Percentiles rank a stretch among this genome's conserved stretches.
phyloP scores from a whole-genome alignment of 352 stramenopile species.

The Phytophthora pisi region DNA sequence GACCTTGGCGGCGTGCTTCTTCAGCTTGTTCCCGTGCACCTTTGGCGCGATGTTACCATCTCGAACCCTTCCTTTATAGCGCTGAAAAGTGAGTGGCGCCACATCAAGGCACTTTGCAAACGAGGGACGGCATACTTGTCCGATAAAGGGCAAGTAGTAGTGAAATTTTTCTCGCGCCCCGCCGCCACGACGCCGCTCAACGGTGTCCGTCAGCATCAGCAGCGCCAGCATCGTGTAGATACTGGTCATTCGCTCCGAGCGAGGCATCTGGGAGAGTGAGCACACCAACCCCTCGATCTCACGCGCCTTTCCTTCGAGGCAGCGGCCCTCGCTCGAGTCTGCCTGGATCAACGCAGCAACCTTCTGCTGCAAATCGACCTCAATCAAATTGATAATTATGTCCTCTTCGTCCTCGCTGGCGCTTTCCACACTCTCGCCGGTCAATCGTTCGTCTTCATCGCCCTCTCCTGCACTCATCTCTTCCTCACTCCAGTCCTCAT shows the following conservation, averaged over 20 bases:
- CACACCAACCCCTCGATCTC: background rate
- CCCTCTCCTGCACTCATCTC: background rate
- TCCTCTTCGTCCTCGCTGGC: background rate
- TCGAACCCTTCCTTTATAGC: background rate
- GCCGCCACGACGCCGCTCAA: background rate
- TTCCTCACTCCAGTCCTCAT: too few relatives aligned
- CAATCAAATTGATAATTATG: constrained; percentile 12
- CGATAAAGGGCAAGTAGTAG: constrained; percentile 1
- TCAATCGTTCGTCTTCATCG: background rate
- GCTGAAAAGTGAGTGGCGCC: background rate
- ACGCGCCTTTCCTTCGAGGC: constrained; percentile 1
- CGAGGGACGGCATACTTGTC: background rate
- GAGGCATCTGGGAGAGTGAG: background rate
- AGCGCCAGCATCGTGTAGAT: background rate
- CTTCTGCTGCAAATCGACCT: background rate
- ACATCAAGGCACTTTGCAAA: too few relatives aligned
- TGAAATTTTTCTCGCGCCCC: background rate
- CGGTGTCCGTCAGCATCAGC: background rate
- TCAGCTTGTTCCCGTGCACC: background rate
- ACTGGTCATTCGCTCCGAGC: background rate
- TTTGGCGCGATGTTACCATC: background rate
- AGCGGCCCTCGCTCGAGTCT: background rate
- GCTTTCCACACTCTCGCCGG: background rate
- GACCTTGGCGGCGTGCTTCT: too few relatives aligned
- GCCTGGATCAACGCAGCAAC: background rate